Evolutionary conservation across 805 yeast species (phyloP), one percentile per base, ranked within the genome.

Genomic region (Starmerella apis): DNA sequence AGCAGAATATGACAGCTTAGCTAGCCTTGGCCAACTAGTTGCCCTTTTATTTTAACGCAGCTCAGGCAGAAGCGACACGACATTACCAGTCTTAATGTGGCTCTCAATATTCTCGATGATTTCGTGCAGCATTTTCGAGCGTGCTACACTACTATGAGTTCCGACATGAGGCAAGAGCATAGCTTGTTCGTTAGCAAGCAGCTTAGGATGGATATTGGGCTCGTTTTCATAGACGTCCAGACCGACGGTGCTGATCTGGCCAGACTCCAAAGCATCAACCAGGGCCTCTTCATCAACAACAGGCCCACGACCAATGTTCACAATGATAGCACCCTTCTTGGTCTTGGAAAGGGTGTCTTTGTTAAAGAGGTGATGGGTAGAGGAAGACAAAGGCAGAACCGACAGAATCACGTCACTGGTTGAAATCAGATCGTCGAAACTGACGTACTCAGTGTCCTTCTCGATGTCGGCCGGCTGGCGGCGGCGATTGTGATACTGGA

Each of bases 21-120:
- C n/a, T n/a, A n/a, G n/a, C n/a, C n/a, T n/a, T n/a, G n/a, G n/a
- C n/a, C n/a, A n/a, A n/a, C n/a, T n/a, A n/a, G n/a, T n/a, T n/a
- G n/a, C n/a, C n/a, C n/a, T n/a, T n/a, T n/a, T n/a, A n/a, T 4
- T 1, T 24, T 36, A 45, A n/a, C 53, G 53, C 22, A 54, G 47
- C 38, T 92, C 98, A 1, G 96, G 94, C n/a, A 90, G 94, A 38
- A 85, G 66, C 0, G 84, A 70, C 51, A 74, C 64, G 7, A 90
- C 85, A 63, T 77, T 79, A 7, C 94, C 95, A 0, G 80, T 74
- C 13, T 68, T 65, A 32, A 86, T 60, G 43, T 68, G 80, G n/a
- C 71, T 65, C 38, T 69, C 67, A 8, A 85, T 78, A 65, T 90
- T 92, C 28, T 74, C 73, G 24, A 84, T 79, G 28, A 81, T 86